These are phyloP conservation scores for Brassica juncea DNA, from an alignment of 345 rosid species.

Conservation along the genomic window DNA sequence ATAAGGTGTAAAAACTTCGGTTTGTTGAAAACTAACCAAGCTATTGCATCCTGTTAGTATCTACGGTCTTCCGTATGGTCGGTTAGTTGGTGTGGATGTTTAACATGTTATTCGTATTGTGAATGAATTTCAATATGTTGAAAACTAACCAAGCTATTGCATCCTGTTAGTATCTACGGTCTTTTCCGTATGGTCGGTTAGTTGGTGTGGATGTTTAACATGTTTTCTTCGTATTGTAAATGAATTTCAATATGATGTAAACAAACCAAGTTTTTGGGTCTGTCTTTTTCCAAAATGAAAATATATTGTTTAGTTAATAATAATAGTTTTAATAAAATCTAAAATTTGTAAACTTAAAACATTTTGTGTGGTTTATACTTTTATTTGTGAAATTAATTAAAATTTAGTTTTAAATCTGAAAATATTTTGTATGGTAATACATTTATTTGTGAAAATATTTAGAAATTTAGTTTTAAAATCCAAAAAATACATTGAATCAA, in stretches of 20 bases:
- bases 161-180: background rate
- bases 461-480: background rate
- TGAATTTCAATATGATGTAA: background rate
- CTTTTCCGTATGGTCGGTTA: background rate
- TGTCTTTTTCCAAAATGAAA: background rate
- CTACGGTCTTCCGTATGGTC: background rate
- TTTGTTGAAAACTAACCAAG: background rate
- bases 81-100: background rate
- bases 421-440: background rate
- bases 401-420: no score
- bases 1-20: background rate
- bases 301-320: background rate
- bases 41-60: background rate
- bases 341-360: background rate
- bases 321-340: background rate
- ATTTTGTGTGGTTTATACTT: background rate
- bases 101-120: background rate
- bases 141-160: background rate
- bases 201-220: background rate
- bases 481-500: background rate
- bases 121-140: background rate
- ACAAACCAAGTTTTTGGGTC: background rate
- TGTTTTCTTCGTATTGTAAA: background rate
- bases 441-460: background rate
- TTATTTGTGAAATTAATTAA: background rate